phyloP scores from a whole-genome alignment of 768 basidiomycete species.

The Botryobasidium botryosum region DNA sequence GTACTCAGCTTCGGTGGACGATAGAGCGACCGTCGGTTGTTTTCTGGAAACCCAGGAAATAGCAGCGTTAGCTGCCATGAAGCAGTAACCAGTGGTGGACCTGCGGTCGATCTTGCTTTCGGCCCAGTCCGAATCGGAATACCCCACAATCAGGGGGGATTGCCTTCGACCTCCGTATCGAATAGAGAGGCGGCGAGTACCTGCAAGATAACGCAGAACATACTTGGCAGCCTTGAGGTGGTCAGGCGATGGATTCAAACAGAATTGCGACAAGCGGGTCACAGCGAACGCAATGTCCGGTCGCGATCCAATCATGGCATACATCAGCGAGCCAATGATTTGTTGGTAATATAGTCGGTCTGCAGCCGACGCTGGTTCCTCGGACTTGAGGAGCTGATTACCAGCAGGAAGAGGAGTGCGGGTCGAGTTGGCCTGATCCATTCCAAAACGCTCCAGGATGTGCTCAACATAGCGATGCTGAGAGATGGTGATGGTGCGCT shows the following conservation, averaged over 20 bases:
- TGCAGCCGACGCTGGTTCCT: neutral
- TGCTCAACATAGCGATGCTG: neutral
- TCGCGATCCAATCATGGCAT: neutral
- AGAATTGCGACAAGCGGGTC: conserved; percentile 4
- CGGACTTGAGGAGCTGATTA: too few relatives aligned
- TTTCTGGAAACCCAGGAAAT: conserved; percentile 24
- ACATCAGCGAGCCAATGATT: neutral
- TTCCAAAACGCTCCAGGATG: neutral
- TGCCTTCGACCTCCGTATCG: neutral
- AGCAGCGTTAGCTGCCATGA: conserved; percentile 22
- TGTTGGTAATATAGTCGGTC: neutral
- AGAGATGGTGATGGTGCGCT: neutral
- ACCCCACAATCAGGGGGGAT: too few relatives aligned
- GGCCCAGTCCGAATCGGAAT: conserved; percentile 19
- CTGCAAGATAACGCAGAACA: conserved; percentile 7
- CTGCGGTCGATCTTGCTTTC: conserved; percentile 17
- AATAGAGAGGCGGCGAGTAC: conserved; percentile 6
- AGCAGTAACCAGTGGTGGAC: conserved; percentile 23
- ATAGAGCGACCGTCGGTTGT: conserved; percentile 25
- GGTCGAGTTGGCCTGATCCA: neutral
- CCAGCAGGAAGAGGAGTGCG: conserved; percentile 1
- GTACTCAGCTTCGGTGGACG: conserved; percentile 20
- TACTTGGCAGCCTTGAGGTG: conserved; percentile 20
- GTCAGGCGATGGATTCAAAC: conserved; percentile 12
- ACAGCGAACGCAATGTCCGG: neutral